Evolutionary conservation across 345 rosid genomes (phyloP), one percentile per base, ranked within the genome.

Genomic region (Tarenaya hassleriana): DNA sequence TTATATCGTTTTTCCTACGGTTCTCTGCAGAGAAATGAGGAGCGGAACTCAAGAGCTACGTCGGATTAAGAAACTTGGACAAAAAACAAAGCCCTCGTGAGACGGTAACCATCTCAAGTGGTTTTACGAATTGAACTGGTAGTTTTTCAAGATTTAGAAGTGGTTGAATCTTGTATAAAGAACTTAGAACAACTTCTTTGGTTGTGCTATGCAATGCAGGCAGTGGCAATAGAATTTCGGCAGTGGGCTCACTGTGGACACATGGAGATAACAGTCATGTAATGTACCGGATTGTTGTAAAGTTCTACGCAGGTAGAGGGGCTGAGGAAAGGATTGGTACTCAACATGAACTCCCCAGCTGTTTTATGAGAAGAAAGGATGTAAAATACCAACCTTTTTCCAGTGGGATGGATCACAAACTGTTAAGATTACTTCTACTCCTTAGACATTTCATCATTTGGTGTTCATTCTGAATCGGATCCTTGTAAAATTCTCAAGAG

Each of bases 31-130:
- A 69, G 95, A 92, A 56, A 77, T 79, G 74, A 86, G 75, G 63
- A 69, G 33, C n/a, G 73, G 84, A 52, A 81, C 75, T 47, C 96
- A 92, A 75, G 84, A 69, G 48, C 79, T 88, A 20, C 88, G 80
- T 68, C 82, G 95, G 65, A 83, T 88, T 41, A 40, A 68, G 37
- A 68, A 48, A 76, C 65, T 38, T 64, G 94, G 74, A 34, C 66
- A 12, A 38, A 83, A 80, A 70, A 29, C 78, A 53, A 85, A 92
- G 50, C 78, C 86, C n/a, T 72, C 74, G 0, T 79, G 53, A 71
- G 55, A 49, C 59, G 73, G 57, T 67, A 60, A 37, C 37, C 41
- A 38, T 50, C 57, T 43, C 48, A 61, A 42, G n/a, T 17, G 35
- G 44, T 38, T 41, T 21, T 31, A n/a, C 7, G 20, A 16, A 18